Conservation (phyloP, 371 early-diverging fungal genomes). For the Nematocida sp. region DNA sequence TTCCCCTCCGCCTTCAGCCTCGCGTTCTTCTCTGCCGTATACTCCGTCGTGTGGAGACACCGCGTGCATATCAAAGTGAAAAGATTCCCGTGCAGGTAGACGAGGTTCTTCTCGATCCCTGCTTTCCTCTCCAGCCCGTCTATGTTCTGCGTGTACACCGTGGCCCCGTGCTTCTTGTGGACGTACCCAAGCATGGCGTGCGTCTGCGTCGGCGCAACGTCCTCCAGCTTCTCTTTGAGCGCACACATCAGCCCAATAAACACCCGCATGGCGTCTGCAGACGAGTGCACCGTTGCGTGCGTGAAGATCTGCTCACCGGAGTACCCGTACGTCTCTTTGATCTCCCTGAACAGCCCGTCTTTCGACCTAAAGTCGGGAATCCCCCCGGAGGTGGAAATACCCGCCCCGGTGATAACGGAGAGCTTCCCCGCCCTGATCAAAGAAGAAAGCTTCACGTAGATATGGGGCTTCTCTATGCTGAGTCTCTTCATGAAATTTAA, state of each 20-base stretch:
- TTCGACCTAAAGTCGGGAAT: constrained; percentile 94
- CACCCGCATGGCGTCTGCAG: constrained; percentile 69
- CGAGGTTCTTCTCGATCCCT: constrained; percentile 67
- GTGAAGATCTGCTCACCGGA: constrained; percentile 88
- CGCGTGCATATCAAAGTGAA: constrained; percentile 53
- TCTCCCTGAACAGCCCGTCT: constrained; percentile 81
- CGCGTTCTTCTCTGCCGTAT: constrained; percentile 33
- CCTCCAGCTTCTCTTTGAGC: constrained; percentile 70
- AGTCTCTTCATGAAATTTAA: constrained; percentile 36
- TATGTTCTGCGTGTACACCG: constrained; percentile 94
- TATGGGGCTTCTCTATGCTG: not conserved
- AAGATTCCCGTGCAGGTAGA: constrained; percentile 64
- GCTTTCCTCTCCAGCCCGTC: constrained; percentile 84
- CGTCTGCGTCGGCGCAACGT: constrained; percentile 73
- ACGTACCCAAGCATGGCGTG: constrained; percentile 78
- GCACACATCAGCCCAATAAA: constrained; percentile 87
- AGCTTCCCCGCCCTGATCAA: constrained; percentile 66
- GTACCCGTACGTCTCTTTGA: constrained; percentile 73
- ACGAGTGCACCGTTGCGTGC: constrained; percentile 61
- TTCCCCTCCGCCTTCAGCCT: constrained; percentile 36
- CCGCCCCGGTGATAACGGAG: constrained; percentile 79
- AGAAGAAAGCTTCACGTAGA: constrained; percentile 45
- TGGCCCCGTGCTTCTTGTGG: constrained; percentile 73
- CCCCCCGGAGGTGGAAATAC: constrained; percentile 84
- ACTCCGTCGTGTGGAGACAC: constrained; percentile 51